Base-by-base conservation (phyloP, 78 protist genomes). In the Tieghemostelium lacteum region DNA sequence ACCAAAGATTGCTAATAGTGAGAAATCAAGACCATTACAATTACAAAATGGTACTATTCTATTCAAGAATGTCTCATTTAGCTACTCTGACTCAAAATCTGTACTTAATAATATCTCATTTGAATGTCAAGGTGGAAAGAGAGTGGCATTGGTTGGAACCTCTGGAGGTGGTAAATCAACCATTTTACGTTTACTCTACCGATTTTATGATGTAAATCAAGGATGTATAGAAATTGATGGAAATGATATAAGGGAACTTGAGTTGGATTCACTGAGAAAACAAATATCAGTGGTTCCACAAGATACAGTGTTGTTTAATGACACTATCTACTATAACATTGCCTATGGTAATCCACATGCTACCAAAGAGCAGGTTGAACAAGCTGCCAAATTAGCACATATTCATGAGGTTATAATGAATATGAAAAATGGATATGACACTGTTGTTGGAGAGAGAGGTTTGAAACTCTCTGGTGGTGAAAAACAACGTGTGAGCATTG, bases 111-210 rank as follows among this genome's bases (percentile, higher is more conserved):
- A 78, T 20, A 33, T 97, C 10, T 76, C 95, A 19, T 76, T 95
- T 58, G 73, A 57, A 24, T 75, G 88, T 22, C 95, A 95, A 17
- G 93, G 94, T n/a, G 98, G 98, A 26, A 42, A 72, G 34, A 60
- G 76, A 52, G 89, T 94, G 39, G 99, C 98, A 8, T 17, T 98
- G 4, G 98, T 96, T 34, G 99, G 99, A 2, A 57, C 97, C 28
- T 50, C 87, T 22, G 99, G 99, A 20, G 52, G 86, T 6, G 99
- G 99, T 29, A 98, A 98, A 86, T 71, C 94, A 5, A 96, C 99
- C 0, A 71, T 96, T 29, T 6, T 96, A 33, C 57, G 94, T 6
- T 83, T 98, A 31, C 54, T 98, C 28, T 95, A 71, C 71, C 70
- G 98, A 5, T 97, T 96, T 60, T 97, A 89, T 78, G 96, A 95